These are phyloP conservation scores for Stachybotrys echinatus DNA, from an alignment of 2,329 filamentous ascomycete species.

Conservation along the genomic window DNA sequence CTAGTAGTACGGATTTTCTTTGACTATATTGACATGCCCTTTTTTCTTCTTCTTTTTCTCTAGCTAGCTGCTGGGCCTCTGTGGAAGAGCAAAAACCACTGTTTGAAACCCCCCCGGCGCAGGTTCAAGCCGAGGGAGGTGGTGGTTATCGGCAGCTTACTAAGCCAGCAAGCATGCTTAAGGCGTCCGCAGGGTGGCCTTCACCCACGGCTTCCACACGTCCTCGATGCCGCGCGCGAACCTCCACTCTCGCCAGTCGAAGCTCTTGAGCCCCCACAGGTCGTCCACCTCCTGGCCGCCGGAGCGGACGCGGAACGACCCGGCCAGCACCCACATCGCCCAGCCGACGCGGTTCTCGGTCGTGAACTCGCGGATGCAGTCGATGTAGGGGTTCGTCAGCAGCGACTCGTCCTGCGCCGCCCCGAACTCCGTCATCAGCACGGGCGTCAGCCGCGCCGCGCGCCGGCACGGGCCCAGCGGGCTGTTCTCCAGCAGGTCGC, in stretches of 20 bases:
- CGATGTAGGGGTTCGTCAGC: conserved; percentile 38
- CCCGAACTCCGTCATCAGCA: conserved; percentile 42
- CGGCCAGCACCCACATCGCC: conserved; percentile 44
- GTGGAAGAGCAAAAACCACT: too few species aligned
- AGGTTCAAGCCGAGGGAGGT: too few species aligned
- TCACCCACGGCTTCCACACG: conserved; percentile 46
- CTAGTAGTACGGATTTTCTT: too few species aligned
- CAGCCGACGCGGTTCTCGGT: conserved; percentile 38
- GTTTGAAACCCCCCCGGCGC: too few species aligned
- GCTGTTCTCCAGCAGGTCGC: conserved; percentile 29
- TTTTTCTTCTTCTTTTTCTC: too few species aligned
- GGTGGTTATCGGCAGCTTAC: too few species aligned
- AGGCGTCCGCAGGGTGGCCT: too few species aligned
- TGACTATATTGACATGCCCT: too few species aligned
- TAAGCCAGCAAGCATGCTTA: too few species aligned
- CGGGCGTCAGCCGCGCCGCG: conserved; percentile 35
- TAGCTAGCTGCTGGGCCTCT: too few species aligned
- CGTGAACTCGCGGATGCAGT: conserved; percentile 39
- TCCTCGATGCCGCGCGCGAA: conserved; percentile 37
- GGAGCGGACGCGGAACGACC: conserved; percentile 38
- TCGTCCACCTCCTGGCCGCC: conserved; percentile 39
- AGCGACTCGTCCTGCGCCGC: conserved; percentile 19
- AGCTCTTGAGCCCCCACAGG: conserved; percentile 42
- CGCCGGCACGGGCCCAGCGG: conserved; percentile 17
- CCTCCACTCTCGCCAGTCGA: conserved; percentile 41